Evolutionary conservation across 2,329 filamentous ascomycete genomes (phyloP).

Genomic region (Huntiella omanensis): DNA sequence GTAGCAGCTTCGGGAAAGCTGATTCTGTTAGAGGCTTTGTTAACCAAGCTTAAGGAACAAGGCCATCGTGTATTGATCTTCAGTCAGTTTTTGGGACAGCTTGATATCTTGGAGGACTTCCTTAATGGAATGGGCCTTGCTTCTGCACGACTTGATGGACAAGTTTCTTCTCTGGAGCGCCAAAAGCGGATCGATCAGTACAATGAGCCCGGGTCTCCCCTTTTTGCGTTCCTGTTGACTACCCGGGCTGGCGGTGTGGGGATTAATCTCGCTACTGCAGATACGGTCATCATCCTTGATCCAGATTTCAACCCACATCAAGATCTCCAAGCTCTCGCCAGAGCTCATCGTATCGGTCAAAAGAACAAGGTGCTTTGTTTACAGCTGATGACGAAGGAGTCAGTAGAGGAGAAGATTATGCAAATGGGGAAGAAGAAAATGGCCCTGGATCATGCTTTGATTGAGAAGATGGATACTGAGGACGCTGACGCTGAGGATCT

Average conservation of each 20-base stretch:
- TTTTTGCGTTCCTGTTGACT: constrained; percentile 84
- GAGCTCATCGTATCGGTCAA: constrained; percentile 91
- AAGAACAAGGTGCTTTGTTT: constrained; percentile 92
- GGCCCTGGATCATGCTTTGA: constrained; percentile 83
- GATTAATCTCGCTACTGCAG: constrained; percentile 90
- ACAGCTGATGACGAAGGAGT: constrained; percentile 76
- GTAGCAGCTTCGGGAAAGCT: constrained; percentile 86
- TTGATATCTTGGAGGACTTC: constrained; percentile 87
- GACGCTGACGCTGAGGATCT: constrained; percentile 63
- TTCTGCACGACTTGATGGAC: constrained; percentile 75
- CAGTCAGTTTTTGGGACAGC: constrained; percentile 79
- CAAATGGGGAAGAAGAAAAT: constrained; percentile 92
- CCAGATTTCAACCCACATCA: constrained; percentile 97
- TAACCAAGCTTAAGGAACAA: constrained; percentile 68
- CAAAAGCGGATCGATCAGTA: constrained; percentile 88
- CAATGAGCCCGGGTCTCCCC: constrained; percentile 62
- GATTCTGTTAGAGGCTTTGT: constrained; percentile 61
- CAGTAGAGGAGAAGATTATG: constrained; percentile 88
- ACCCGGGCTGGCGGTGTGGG: constrained; percentile 91
- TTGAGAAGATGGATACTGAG: constrained; percentile 77
- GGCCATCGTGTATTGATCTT: constrained; percentile 89
- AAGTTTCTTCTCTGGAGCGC: constrained; percentile 62
- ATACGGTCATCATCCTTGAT: constrained; percentile 95
- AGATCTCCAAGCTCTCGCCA: constrained; percentile 84
- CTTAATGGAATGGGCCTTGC: constrained; percentile 53